Conservation (phyloP, 768 basidiomycete genomes). For the Agrocybe pediades region DNA sequence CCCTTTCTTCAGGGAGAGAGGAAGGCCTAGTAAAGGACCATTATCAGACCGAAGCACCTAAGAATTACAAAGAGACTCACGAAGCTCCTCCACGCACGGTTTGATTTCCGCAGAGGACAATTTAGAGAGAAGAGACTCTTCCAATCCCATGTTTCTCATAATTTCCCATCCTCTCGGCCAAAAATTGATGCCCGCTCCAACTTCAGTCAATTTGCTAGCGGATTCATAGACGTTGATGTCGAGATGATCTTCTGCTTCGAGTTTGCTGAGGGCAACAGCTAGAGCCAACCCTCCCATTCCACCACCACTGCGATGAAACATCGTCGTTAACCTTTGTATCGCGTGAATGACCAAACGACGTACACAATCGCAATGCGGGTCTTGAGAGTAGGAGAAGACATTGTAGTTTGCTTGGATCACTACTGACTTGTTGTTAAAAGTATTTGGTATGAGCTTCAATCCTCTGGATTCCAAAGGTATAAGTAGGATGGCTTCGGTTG, state of each 20-base stretch:
- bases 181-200: slow-evolving; percentile 48
- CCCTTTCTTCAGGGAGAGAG: neutral
- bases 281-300: slow-evolving; percentile 34
- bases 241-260: slow-evolving; percentile 19
- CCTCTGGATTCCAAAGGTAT: too few relatives aligned
- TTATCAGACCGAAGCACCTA: neutral
- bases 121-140: slow-evolving; percentile 10
- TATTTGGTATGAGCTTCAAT: too few relatives aligned
- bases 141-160: slow-evolving; percentile 39
- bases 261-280: slow-evolving; percentile 17
- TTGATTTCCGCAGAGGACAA: slow-evolving; percentile 1
- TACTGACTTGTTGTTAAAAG: too few relatives aligned
- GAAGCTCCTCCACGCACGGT: neutral
- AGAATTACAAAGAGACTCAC: neutral
- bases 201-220: slow-evolving; percentile 37
- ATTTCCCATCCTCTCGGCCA: slow-evolving; percentile 45
- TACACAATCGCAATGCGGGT: slow-evolving; percentile 7
- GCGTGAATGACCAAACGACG: neutral
- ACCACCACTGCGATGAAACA: slow-evolving; percentile 24
- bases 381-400: neutral
- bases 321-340: neutral
- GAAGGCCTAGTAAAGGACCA: neutral
- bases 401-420: too few relatives aligned
- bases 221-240: slow-evolving; percentile 47
- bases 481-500: too few relatives aligned